Evolutionary conservation across 257 asterid genomes (phyloP).

Genomic region (Nicotiana tabacum): DNA sequence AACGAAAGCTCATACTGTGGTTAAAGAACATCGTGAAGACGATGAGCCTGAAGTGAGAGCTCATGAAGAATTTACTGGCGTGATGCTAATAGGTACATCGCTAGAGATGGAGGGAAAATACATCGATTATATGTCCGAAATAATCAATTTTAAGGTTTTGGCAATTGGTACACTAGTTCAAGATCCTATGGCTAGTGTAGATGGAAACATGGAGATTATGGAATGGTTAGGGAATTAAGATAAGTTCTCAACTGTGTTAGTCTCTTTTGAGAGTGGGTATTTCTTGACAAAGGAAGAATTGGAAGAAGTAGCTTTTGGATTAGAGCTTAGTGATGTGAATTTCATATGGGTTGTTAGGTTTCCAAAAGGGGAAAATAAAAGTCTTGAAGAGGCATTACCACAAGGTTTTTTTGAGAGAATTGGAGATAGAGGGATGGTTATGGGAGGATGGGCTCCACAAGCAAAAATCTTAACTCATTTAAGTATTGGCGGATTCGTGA

Average conservation of each 20-base stretch:
- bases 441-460: constrained; percentile 54
- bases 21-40: neutral
- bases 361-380: neutral
- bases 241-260: neutral
- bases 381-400: constrained; percentile 28
- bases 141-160: neutral
- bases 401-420: constrained; percentile 25
- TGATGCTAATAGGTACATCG: constrained; percentile 6
- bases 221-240: neutral
- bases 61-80: neutral
- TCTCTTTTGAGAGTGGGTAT: constrained; percentile 2
- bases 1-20: neutral
- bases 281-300: constrained; percentile 6
- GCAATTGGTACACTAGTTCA: constrained; percentile 7
- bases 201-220: neutral
- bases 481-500: constrained; percentile 31
- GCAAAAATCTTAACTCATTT: constrained; percentile 26
- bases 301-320: neutral
- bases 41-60: neutral
- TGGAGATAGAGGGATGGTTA: constrained; percentile 28
- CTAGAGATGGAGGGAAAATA: constrained; percentile 6
- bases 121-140: neutral
- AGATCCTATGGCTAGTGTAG: neutral
- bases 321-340: neutral
- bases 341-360: constrained; percentile 11